phyloP scores from a whole-genome alignment of 192 early-diverging fungal genomes.

The Backusella sp. region DNA sequence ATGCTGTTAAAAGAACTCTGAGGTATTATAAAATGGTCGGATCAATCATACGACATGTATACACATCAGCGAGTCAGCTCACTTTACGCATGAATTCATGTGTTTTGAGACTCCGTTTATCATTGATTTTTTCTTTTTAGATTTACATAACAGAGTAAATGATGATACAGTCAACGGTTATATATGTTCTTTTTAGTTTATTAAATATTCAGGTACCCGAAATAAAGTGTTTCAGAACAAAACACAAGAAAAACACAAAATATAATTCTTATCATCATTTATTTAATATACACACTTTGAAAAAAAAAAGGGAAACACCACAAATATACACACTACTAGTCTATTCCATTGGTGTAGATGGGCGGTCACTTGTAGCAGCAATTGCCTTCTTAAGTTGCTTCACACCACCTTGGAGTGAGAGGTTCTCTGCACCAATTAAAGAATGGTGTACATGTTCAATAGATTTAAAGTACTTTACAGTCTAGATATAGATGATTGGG shows the following conservation, averaged over 20 bases:
- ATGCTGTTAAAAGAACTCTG: neutral
- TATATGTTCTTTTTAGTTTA: neutral
- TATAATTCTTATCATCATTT: neutral
- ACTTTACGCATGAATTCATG: neutral
- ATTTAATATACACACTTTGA: neutral
- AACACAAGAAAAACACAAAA: neutral
- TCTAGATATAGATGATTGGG: constrained; percentile 29
- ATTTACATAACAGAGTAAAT: neutral
- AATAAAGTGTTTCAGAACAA: neutral
- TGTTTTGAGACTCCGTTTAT: neutral
- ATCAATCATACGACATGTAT: neutral
- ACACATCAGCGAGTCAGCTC: neutral
- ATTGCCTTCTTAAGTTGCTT: constrained; percentile 20
- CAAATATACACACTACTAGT: neutral
- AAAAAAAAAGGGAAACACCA: neutral
- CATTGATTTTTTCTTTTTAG: neutral
- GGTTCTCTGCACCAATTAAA: constrained; percentile 67
- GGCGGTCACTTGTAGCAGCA: constrained; percentile 11
- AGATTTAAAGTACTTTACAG: constrained; percentile 84
- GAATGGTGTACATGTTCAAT: constrained; percentile 79
- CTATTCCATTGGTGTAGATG: constrained; percentile 17
- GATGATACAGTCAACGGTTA: neutral
- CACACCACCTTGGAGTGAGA: constrained; percentile 60
- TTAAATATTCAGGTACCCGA: neutral
- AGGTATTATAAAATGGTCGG: neutral